Conservation (phyloP, 768 basidiomycete genomes). For the Strobilomyces dryophilus region DNA sequence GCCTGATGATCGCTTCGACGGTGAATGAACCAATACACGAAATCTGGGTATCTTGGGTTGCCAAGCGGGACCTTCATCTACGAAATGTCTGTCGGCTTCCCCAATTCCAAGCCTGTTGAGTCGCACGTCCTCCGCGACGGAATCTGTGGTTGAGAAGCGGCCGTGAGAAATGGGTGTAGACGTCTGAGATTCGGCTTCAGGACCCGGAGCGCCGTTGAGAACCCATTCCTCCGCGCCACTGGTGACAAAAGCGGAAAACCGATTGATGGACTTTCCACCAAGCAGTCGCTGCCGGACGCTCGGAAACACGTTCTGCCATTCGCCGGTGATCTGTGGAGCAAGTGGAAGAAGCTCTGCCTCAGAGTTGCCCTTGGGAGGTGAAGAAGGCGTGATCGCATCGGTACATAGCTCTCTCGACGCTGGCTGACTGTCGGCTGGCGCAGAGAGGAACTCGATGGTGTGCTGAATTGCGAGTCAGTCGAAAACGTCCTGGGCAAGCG, state of each 20-base stretch:
- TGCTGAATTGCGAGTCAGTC: constrained; percentile 40
- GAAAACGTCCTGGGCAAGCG: neutral
- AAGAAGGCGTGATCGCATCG: constrained; percentile 48
- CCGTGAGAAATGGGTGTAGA: constrained; percentile 20
- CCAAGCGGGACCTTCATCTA: constrained; percentile 72
- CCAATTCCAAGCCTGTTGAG: constrained; percentile 39
- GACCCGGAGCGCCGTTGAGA: constrained; percentile 51
- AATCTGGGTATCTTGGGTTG: constrained; percentile 69
- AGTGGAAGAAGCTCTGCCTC: constrained; percentile 38
- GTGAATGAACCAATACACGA: constrained; percentile 73
- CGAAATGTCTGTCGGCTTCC: constrained; percentile 66
- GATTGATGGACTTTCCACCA: constrained; percentile 73
- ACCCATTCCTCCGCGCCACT: constrained; percentile 84
- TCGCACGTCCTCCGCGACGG: constrained; percentile 40
- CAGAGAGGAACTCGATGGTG: constrained; percentile 56
- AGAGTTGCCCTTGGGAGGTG: constrained; percentile 26
- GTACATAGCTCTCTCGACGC: constrained; percentile 35
- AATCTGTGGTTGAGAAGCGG: constrained; percentile 29
- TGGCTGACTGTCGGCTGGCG: constrained; percentile 35
- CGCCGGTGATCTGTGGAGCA: constrained; percentile 65
- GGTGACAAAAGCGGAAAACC: constrained; percentile 85
- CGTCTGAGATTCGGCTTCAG: constrained; percentile 29
- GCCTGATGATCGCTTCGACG: constrained; percentile 65
- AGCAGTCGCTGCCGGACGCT: constrained; percentile 69
- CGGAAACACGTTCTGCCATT: constrained; percentile 56